Base-by-base conservation (phyloP, 139 green algal genomes). In the Chlorella sp. region DNA sequence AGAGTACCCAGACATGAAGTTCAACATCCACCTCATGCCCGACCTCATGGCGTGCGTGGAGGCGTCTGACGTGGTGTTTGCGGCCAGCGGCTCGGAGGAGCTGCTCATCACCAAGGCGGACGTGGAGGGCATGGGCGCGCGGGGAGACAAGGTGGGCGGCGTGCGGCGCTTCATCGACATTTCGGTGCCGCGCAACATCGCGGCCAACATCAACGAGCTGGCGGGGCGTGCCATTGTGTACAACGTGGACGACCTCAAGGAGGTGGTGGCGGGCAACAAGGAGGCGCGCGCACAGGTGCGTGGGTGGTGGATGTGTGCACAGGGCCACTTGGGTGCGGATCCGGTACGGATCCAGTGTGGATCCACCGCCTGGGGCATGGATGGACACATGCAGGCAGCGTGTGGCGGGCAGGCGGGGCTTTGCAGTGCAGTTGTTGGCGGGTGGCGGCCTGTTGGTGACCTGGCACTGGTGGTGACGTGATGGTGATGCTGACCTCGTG, bases 241-340 rank as follows among this genome's bases (percentile, higher is more conserved):
- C 90, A 99, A 99, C 82, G 96, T 99, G 34, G 96, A 99, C 71
- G 95, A 99, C 87, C 80, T 99, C 31, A 97, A 97, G 85, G 96
- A 98, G 87, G 94, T 99, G 31, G 95, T 99, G 31, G 89, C 88
- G 17, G 90, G 86, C 62, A 99, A 99, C 87, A 98, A 97, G 86
- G 91, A 94, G 74, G 92, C 82, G 49, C 83, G 95, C 26, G 93
- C 91, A 20, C 78, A 91, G 74, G 65, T 85, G 31, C 42, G 66
- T n/a, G n/a, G n/a, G n/a, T n/a, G n/a, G n/a, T n/a, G n/a, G n/a
- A n/a, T n/a, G n/a, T n/a, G n/a, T n/a, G n/a, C n/a, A n/a, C n/a
- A n/a, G n/a, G n/a, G n/a, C n/a, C n/a, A n/a, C n/a, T n/a, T n/a
- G n/a, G n/a, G n/a, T n/a, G n/a, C n/a, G n/a, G n/a, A n/a, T n/a